Conservation (phyloP, 2,329 filamentous ascomycete species). For the Torrubiella hemipterigena region DNA sequence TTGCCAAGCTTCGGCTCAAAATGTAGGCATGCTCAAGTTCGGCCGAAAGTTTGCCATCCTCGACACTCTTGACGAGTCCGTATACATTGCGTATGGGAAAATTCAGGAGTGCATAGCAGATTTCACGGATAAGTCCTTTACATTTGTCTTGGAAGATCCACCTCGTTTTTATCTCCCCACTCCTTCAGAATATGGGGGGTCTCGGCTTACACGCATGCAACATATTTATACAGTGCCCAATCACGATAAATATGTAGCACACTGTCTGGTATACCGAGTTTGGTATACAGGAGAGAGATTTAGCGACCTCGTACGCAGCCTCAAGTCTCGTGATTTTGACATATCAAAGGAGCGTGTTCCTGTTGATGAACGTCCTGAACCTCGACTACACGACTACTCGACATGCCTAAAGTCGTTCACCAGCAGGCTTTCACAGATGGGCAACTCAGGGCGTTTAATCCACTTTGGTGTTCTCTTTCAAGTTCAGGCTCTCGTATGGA, state of each 20-base stretch:
- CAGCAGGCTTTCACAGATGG: constrained; percentile 13
- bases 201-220: neutral
- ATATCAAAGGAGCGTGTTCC: constrained; percentile 13
- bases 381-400: constrained; percentile 10
- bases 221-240: too few relatives aligned
- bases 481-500: constrained; percentile 49
- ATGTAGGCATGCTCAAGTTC: too few relatives aligned
- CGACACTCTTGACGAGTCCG: too few relatives aligned
- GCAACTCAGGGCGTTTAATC: constrained; percentile 15
- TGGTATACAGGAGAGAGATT: neutral
- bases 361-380: constrained; percentile 2
- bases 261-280: neutral
- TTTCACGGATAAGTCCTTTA: constrained; percentile 24
- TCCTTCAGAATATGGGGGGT: constrained; percentile 8
- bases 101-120: constrained; percentile 32
- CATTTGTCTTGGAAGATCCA: constrained; percentile 37
- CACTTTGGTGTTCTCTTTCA: constrained; percentile 48
- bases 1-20: too few relatives aligned
- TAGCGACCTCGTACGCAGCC: constrained; percentile 3
- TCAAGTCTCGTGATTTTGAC: constrained; percentile 12
- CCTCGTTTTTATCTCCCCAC: constrained; percentile 32
- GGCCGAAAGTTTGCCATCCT: too few relatives aligned
- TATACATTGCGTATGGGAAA: too few relatives aligned
- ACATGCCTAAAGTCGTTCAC: constrained; percentile 19
- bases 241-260: neutral